Evolutionary conservation across 2,329 filamentous ascomycete genomes (phyloP).

Genomic region (Colletotrichum musae): DNA sequence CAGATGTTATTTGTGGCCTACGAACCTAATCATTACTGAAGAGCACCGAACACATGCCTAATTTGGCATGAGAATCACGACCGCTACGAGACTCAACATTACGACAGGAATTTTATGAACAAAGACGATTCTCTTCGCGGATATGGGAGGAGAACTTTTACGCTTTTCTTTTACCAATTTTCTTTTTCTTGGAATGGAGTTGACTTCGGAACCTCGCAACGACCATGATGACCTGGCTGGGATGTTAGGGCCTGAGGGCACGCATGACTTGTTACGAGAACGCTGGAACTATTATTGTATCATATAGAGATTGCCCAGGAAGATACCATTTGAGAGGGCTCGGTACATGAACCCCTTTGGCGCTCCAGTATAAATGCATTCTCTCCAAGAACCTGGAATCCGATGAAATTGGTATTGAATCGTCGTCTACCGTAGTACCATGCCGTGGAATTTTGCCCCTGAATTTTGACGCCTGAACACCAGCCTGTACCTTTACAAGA

Average conservation of each 20-base stretch:
- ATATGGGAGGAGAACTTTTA: background rate
- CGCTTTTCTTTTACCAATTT: no score
- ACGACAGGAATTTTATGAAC: conserved; percentile 38
- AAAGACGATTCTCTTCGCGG: conserved; percentile 25
- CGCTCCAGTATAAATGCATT: conserved; percentile 1
- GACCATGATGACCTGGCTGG: conserved; percentile 24
- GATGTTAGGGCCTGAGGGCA: conserved; percentile 4
- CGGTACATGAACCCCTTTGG: conserved; percentile 6
- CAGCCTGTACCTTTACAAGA: conserved; percentile 36
- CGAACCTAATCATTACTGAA: conserved; percentile 9
- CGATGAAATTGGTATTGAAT: conserved; percentile 29
- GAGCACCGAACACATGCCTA: background rate
- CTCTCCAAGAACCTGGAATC: background rate
- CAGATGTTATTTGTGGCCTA: background rate
- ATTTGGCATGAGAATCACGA: conserved; percentile 16
- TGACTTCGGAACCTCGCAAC: conserved; percentile 15
- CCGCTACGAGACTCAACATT: conserved; percentile 32
- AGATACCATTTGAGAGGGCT: conserved; percentile 31
- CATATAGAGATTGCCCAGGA: conserved; percentile 36
- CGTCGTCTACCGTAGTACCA: conserved; percentile 29
- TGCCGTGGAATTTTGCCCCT: conserved; percentile 33
- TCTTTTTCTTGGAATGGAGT: conserved; percentile 4
- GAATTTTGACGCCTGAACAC: conserved; percentile 50
- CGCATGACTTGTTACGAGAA: conserved; percentile 29
- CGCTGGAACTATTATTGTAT: conserved; percentile 24